A percentile compares a stretch with the other conserved stretches of the same genome.
Conservation (phyloP, 768 basidiomycete species). For the Amanita pseudoporphyria region DNA sequence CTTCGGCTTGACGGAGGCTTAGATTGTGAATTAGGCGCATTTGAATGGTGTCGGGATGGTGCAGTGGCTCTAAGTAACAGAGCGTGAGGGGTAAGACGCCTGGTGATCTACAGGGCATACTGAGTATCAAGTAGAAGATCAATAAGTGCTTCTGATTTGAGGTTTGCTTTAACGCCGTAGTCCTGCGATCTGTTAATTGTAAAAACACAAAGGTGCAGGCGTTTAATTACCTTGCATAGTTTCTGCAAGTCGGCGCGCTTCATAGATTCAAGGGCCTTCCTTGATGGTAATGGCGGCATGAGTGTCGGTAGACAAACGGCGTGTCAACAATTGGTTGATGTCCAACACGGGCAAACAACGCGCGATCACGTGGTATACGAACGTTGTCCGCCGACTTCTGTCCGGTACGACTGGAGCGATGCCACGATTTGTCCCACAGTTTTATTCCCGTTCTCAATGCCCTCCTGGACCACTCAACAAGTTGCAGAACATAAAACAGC, state of each 20-base stretch:
- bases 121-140: slow-evolving; percentile 57
- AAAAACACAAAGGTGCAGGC: background rate
- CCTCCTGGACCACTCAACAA: slow-evolving; percentile 42
- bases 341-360: slow-evolving; percentile 46
- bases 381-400: background rate
- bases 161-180: slow-evolving; percentile 73
- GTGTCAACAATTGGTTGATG: slow-evolving; percentile 27
- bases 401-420: background rate
- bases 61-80: slow-evolving; percentile 16
- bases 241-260: slow-evolving; percentile 41
- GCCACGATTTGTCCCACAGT: background rate
- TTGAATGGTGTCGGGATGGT: slow-evolving; percentile 14
- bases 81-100: background rate
- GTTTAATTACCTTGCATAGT: slow-evolving; percentile 56
- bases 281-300: slow-evolving; percentile 34
- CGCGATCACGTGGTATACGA: slow-evolving; percentile 32
- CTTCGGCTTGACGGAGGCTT: slow-evolving; percentile 17
- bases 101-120: slow-evolving; percentile 19
- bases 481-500: slow-evolving; percentile 49
- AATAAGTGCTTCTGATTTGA: slow-evolving; percentile 73
- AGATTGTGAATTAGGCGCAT: slow-evolving; percentile 19
- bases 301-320: slow-evolving; percentile 9
- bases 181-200: slow-evolving; percentile 34
- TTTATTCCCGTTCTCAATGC: slow-evolving; percentile 17
- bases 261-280: slow-evolving; percentile 34